phyloP scores from a whole-genome alignment of 1,284 basidiomycete species.

The Leccinum angustisporum region DNA sequence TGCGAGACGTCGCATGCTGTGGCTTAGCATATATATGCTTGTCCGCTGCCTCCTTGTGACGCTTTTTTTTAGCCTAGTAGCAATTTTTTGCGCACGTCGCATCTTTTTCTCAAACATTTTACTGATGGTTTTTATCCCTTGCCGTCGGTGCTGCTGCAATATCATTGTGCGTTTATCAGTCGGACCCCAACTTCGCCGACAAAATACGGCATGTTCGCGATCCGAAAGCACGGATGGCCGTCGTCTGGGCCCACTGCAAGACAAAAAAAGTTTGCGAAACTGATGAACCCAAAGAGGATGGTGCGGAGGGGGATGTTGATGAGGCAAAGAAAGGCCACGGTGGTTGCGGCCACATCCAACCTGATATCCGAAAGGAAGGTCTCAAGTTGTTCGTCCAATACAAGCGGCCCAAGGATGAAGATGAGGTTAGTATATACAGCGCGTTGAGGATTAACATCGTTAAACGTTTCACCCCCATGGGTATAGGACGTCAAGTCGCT shows the following conservation, averaged over 20 bases:
- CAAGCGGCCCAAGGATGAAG: slow-evolving; percentile 91
- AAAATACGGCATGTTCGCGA: slow-evolving; percentile 85
- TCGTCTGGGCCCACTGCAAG: slow-evolving; percentile 85
- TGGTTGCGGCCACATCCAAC: slow-evolving; percentile 94
- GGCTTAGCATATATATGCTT: slow-evolving; percentile 55
- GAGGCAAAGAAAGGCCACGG: slow-evolving; percentile 87
- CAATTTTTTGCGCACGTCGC: slow-evolving; percentile 25
- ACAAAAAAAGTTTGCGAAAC: slow-evolving; percentile 84
- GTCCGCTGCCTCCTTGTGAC: slow-evolving; percentile 56
- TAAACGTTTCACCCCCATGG: slow-evolving; percentile 13
- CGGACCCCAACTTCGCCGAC: slow-evolving; percentile 79
- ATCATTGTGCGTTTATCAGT: slow-evolving; percentile 48
- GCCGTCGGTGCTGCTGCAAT: slow-evolving; percentile 29
- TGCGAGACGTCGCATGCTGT: slow-evolving; percentile 40
- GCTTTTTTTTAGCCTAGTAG: slow-evolving; percentile 36
- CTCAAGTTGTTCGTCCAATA: slow-evolving; percentile 96
- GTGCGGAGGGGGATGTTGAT: slow-evolving; percentile 70
- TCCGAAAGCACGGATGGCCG: slow-evolving; percentile 85
- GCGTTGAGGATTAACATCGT: background rate
- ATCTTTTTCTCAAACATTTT: slow-evolving; percentile 43
- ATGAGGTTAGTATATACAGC: slow-evolving; percentile 64
- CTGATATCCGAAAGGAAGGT: slow-evolving; percentile 91
- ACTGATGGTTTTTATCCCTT: slow-evolving; percentile 56
- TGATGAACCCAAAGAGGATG: slow-evolving; percentile 85
- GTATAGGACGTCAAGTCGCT: slow-evolving; percentile 75